Base-by-base conservation (phyloP, 495 filamentous ascomycete genomes). In the Tuber magnatum region DNA sequence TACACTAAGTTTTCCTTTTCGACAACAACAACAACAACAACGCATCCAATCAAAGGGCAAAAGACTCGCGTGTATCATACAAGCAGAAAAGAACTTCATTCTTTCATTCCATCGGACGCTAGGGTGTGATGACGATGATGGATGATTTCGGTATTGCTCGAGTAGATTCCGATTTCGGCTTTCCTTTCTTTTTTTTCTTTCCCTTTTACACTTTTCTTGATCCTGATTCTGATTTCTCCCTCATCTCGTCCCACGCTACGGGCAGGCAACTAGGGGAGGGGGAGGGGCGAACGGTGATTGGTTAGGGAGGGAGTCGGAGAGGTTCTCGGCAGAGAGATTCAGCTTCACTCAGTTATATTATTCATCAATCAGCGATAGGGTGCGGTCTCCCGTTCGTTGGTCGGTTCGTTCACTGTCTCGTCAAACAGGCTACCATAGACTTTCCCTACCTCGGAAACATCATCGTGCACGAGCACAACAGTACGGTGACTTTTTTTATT, bases 391-490 rank as follows among this genome's bases (percentile, higher is more conserved):
- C 76, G 73, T 48, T 48, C 20, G 14, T 44, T 18, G 39, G 14
- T 44, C 4, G 39, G 43, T 46, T 46, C 48, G n/a, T 32, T 61
- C 51, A 61, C 51, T 12, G 10, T 61, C 51, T 9, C 51, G 51
- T 61, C 51, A 61, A 61, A 61, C 51, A 61, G n/a, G 51, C 32
- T 32, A 61, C n/a, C 16, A 32, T 61, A 73, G 71, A 72, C 56
- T 71, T 65, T 68, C 75, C 71, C 75, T 72, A 68, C 76, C 75
- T 77, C 74, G 76, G 70, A 78, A 78, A 77, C 70, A 39, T 61
- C 51, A 48, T 76, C 51, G 32, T 61, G 51, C 28, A 32, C n/a
- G 51, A 61, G 51, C 51, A 61, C 46, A 40, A 7, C 39, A 40
- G 39, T 40, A 46, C 22, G 24, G 46, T 51, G 7, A 51, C 3